A percentile compares a stretch with the other conserved stretches of the same genome.
Conservation (phyloP, 768 basidiomycete species). For the Hydnomerulius pinastri region DNA sequence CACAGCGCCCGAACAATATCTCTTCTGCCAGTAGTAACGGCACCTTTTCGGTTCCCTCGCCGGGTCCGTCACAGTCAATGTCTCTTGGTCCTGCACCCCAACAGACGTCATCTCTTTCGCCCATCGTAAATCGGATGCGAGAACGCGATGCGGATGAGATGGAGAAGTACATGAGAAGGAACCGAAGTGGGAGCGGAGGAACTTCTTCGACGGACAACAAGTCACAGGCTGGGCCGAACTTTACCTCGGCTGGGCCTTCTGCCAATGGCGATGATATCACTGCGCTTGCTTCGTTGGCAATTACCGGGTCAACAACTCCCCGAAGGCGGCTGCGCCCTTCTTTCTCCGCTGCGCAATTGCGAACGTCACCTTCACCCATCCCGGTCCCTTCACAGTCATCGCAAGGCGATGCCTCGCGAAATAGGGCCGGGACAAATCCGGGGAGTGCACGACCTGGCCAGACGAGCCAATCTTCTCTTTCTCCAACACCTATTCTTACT, state of each 20-base stretch:
- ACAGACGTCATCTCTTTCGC: slow-evolving; percentile 59
- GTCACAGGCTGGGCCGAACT: slow-evolving; percentile 55
- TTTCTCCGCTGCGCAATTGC: slow-evolving; percentile 75
- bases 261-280: slow-evolving; percentile 56
- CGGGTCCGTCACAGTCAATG: slow-evolving; percentile 37
- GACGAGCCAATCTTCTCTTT: slow-evolving; percentile 44
- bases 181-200: slow-evolving; percentile 78
- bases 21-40: slow-evolving; percentile 38
- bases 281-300: slow-evolving; percentile 45
- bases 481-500: slow-evolving; percentile 41
- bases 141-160: slow-evolving; percentile 86
- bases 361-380: slow-evolving; percentile 47
- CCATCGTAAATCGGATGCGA: slow-evolving; percentile 77
- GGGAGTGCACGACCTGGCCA: slow-evolving; percentile 44
- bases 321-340: slow-evolving; percentile 67
- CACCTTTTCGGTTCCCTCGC: slow-evolving; percentile 40
- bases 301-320: slow-evolving; percentile 58
- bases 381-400: slow-evolving; percentile 35
- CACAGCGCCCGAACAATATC: slow-evolving; percentile 34
- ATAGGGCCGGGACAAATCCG: slow-evolving; percentile 70
- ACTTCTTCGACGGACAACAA: slow-evolving; percentile 72
- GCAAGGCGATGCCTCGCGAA: slow-evolving; percentile 48
- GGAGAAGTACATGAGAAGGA: slow-evolving; percentile 81
- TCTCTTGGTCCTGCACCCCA: slow-evolving; percentile 38
- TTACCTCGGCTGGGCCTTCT: slow-evolving; percentile 52